Conservation (phyloP, 495 filamentous ascomycete species). For the Penicillium lagena region DNA sequence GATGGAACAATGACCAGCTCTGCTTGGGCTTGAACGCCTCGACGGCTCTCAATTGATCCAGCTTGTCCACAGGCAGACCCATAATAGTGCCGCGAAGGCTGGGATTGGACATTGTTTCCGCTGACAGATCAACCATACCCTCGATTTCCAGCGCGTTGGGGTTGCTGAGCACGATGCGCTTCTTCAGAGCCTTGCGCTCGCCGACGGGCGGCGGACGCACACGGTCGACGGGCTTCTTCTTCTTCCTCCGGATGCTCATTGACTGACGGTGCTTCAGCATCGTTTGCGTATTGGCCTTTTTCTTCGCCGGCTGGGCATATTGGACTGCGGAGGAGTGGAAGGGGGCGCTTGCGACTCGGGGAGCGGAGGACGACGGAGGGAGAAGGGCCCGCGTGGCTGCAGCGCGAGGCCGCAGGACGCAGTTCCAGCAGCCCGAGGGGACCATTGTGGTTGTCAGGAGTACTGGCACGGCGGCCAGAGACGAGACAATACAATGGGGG, state of each 20-base stretch:
- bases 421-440: slow-evolving; percentile 61
- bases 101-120: slow-evolving; percentile 46
- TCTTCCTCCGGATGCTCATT: slow-evolving; percentile 44
- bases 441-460: slow-evolving; percentile 47
- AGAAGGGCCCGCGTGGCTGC: slow-evolving; percentile 34
- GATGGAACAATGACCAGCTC: slow-evolving; percentile 78
- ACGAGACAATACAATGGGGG: slow-evolving; percentile 24
- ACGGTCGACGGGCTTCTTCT: slow-evolving; percentile 29
- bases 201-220: slow-evolving; percentile 55
- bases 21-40: slow-evolving; percentile 91
- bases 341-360: slow-evolving; percentile 27
- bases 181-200: slow-evolving; percentile 80
- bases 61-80: slow-evolving; percentile 57
- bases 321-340: slow-evolving; percentile 40
- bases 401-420: slow-evolving; percentile 42
- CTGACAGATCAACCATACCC: slow-evolving; percentile 54
- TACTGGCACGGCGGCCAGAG: slow-evolving; percentile 33
- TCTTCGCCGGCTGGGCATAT: slow-evolving; percentile 34
- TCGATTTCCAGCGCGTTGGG: slow-evolving; percentile 77
- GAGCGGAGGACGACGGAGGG: slow-evolving; percentile 27
- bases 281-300: slow-evolving; percentile 23
- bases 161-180: slow-evolving; percentile 86
- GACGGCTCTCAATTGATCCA: slow-evolving; percentile 72
- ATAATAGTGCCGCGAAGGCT: slow-evolving; percentile 58
- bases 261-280: slow-evolving; percentile 26